Percentiles rank a stretch among this genome's conserved stretches.
These are phyloP conservation scores for Metarhizium rileyi DNA, from an alignment of 2,329 filamentous ascomycete genomes.

Conservation along the genomic window DNA sequence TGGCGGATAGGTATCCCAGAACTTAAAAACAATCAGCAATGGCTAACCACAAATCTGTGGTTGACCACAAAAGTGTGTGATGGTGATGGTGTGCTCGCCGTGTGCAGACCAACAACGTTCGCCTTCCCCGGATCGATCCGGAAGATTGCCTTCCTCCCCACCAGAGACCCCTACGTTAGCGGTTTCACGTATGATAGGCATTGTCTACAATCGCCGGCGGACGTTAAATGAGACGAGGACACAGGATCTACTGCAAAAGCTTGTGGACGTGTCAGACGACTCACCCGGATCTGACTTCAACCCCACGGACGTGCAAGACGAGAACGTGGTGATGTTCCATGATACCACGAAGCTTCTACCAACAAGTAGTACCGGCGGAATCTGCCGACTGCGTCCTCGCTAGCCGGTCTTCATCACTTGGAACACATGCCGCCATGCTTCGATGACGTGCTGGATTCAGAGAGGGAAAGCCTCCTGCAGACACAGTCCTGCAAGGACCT, in stretches of 20 bases:
- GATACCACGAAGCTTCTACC: slow-evolving; percentile 5
- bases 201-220: not conserved
- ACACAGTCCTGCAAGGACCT: not conserved
- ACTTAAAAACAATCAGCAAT: no score
- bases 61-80: no score
- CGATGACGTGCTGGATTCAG: no score
- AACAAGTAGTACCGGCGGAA: not conserved
- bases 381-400: slow-evolving; percentile 1
- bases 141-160: not conserved
- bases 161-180: slow-evolving; percentile 4
- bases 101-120: no score
- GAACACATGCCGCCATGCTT: not conserved
- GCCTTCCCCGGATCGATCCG: no score
- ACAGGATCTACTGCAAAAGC: slow-evolving; percentile 2
- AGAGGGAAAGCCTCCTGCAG: not conserved
- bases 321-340: slow-evolving; percentile 4
- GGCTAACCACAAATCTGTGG: no score
- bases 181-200: slow-evolving; percentile 4
- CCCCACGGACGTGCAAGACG: slow-evolving; percentile 3
- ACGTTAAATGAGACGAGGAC: not conserved
- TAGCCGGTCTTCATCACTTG: slow-evolving; percentile 2
- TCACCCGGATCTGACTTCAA: not conserved
- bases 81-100: no score
- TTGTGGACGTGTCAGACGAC: not conserved
- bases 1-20: no score